Evolutionary conservation across 2,329 filamentous ascomycete genomes (phyloP).

Genomic region (Fusarium domesticum): DNA sequence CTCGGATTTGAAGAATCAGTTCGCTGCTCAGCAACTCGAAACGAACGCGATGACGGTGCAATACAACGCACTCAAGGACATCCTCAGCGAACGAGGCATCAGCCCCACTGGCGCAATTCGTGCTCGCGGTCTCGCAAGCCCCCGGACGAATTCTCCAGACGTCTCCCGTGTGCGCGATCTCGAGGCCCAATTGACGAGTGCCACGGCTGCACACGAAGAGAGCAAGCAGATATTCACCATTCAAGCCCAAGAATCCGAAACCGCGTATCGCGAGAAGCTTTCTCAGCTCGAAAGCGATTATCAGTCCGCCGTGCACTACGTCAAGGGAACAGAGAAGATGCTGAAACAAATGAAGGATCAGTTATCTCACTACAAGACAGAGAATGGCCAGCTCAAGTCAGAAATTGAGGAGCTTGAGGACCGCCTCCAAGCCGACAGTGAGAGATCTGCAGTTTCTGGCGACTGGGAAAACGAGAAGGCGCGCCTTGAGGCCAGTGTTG

Average conservation of each 20-base stretch:
- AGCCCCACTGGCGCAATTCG: conserved; percentile 71
- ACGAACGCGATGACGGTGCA: conserved; percentile 92
- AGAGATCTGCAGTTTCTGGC: conserved; percentile 43
- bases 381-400: conserved; percentile 77
- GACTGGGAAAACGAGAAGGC: conserved; percentile 76
- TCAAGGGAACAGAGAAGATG: conserved; percentile 99
- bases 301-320: conserved; percentile 95
- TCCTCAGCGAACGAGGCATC: conserved; percentile 84
- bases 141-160: conserved; percentile 74
- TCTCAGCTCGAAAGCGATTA: conserved; percentile 95
- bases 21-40: conserved; percentile 85
- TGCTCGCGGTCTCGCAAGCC: conserved; percentile 68
- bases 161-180: conserved; percentile 76
- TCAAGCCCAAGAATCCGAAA: conserved; percentile 83
- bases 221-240: conserved; percentile 72
- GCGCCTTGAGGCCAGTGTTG: conserved; percentile 65
- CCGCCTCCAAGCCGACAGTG: conserved; percentile 39
- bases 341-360: conserved; percentile 98
- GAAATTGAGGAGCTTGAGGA: conserved; percentile 71
- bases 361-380: conserved; percentile 83
- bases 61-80: conserved; percentile 88
- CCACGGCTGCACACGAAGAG: conserved; percentile 79
- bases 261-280: conserved; percentile 87
- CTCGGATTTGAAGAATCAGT: conserved; percentile 74
- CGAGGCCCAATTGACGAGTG: conserved; percentile 79